Base-by-base conservation (phyloP, 495 filamentous ascomycete genomes). In the Aspergillus sclerotiicarbonarius region DNA sequence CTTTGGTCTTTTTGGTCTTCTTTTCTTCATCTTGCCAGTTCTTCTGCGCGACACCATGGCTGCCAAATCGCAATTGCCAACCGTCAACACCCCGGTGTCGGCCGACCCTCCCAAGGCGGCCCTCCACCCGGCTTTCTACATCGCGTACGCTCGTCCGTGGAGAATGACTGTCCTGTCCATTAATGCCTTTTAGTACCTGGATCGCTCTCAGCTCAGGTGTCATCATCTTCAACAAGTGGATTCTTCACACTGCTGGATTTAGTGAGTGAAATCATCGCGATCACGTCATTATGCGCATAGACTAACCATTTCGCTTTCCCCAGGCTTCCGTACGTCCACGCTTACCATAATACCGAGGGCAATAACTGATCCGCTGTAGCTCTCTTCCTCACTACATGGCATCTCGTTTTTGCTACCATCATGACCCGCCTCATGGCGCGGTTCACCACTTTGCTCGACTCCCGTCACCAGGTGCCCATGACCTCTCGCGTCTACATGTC, bases 211-310 rank as follows among this genome's bases (percentile, higher is more conserved):
- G 90, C 66, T 96, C 92, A 16, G 89, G 86, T 59, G 90, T 95
- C 61, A 97, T 97, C 66, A 77, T 96, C 37, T 97, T 96, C 86
- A 97, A 97, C 85, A 97, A 97, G 82, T 96, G 89, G 89, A 91
- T 97, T 68, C 81, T 96, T 45, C 80, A 85, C 56, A 87, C 82
- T 13, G 82, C 85, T 53, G 75, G 86, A 47, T 96, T 96, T 78
- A 76, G 90, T 92, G 82, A 82, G 89, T 69, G 25, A 25, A 25
- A 25, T 5, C 5, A 56, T 46, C 48, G 21, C 3, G 2, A 6
- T 25, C 10, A n/a, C 43, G 47, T 50, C 25, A 29, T 32, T 32
- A 16, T 6, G 29, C 7, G 47, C 6, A 10, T 25, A 32, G 15
- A 25, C 47, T 50, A 50, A 50, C 32, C 16, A 13, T 15, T 25